These are phyloP conservation scores for Trametes meyenii DNA, from an alignment of 768 basidiomycete species.

Conservation along the genomic window DNA sequence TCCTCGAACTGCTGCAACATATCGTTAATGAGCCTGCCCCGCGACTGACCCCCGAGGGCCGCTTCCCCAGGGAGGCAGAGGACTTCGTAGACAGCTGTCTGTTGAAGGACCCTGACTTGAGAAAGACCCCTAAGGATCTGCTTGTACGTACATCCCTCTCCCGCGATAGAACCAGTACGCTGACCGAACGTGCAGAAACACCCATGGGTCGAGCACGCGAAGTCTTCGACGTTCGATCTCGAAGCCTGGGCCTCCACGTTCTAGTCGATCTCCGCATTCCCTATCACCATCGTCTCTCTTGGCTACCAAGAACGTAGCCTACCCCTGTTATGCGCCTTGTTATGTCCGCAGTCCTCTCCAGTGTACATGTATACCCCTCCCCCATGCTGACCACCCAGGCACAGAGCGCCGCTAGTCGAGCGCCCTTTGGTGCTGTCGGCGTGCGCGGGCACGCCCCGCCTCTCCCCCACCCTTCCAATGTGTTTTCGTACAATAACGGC, in stretches of 20 bases:
- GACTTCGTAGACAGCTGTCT: conserved; percentile 89
- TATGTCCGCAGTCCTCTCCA: conserved; percentile 9
- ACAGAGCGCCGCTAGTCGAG: conserved; percentile 5
- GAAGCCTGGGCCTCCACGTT: conserved; percentile 82
- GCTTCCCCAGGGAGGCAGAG: conserved; percentile 74
- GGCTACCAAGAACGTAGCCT: not conserved
- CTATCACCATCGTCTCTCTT: not conserved
- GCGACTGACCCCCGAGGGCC: conserved; percentile 72
- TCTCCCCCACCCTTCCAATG: not conserved
- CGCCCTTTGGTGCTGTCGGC: conserved; percentile 13
- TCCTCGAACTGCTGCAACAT: conserved; percentile 94
- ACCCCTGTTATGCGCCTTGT: conserved; percentile 2
- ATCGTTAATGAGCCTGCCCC: conserved; percentile 99
- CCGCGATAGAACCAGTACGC: conserved; percentile 9
- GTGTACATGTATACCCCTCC: conserved; percentile 25
- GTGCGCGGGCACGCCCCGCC: not conserved
- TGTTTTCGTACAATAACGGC: not conserved
- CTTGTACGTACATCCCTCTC: conserved; percentile 51
- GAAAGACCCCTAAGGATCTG: conserved; percentile 88
- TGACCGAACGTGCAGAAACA: conserved; percentile 54
- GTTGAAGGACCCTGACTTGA: conserved; percentile 82
- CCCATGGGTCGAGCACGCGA: conserved; percentile 71
- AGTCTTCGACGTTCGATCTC: conserved; percentile 64
- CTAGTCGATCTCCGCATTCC: conserved; percentile 37
- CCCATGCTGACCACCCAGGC: not conserved